phyloP scores from a whole-genome alignment of 106 monocot genomes.

The Platanthera zijinensis region DNA sequence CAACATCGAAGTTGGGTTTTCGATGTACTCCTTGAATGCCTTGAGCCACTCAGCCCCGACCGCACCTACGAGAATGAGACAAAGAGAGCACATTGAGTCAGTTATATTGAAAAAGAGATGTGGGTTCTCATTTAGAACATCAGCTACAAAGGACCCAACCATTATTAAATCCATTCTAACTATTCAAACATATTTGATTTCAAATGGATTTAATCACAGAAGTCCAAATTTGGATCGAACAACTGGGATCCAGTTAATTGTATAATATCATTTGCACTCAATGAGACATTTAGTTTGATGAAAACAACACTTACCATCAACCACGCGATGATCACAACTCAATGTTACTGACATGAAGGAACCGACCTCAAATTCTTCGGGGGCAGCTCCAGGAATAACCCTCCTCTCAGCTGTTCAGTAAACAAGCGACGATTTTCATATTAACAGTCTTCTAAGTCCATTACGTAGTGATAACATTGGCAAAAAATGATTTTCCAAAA shows the following conservation, averaged over 20 bases:
- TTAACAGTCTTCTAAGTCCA: neutral
- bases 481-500: no score
- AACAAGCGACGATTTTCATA: neutral
- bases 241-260: no score
- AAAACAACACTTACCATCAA: constrained; percentile 51
- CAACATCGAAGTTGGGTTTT: constrained; percentile 83
- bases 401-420: constrained; percentile 80
- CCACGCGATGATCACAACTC: constrained; percentile 97
- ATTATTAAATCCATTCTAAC: no score
- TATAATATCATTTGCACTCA: no score
- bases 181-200: no score
- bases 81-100: neutral
- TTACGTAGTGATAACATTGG: no score
- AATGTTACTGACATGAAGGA: constrained; percentile 91
- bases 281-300: neutral
- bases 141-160: no score
- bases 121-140: no score
- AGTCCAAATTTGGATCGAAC: no score
- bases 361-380: constrained; percentile 61
- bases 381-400: constrained; percentile 58
- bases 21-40: constrained; percentile 91
- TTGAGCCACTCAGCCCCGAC: constrained; percentile 98
- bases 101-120: neutral
- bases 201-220: no score
- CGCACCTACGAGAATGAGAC: constrained; percentile 45